Base-by-base conservation (phyloP, 495 filamentous ascomycete genomes). In the Aspergillus biplanus region DNA sequence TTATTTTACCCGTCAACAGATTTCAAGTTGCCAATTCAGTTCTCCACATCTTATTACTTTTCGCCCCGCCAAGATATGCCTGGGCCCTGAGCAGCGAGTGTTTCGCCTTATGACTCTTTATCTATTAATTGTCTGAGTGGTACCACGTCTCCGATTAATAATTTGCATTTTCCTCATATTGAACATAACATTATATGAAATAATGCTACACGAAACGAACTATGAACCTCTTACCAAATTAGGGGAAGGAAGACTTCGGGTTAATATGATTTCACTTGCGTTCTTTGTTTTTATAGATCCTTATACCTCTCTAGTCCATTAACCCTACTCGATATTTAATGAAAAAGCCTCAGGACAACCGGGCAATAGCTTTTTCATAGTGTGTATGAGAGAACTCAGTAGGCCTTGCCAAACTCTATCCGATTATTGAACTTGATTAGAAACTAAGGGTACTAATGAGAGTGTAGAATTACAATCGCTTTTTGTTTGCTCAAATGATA, bases 181-280 rank as follows among this genome's bases (percentile, higher is more conserved):
- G 13, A 8, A 31, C 5, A 18, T 50, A 27, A 6, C 27, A 50
- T 50, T 21, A 21, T 50, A 58, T 33, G 56, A 46, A n/a, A 47
- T 47, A 58, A 58, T 58, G 56, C 44, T 34, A 44, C 21, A 32
- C 35, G 56, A 32, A 58, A 58, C 47, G 37, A 58, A 34, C 35
- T 27, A 59, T 21, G 44, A 66, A 21, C 4, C 11, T 21, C 11
- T 3, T 50, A 31, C n/a, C 5, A 31, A 50, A 9, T 18, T 11
- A 8, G 16, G 7, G 15, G 21, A 27, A 27, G 21, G 21, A 27
- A 27, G 21, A 2, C 21, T 27, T 27, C 21, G 21, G 21, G 21
- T 27, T 27, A 2, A 27, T 27, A 27, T 27, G 21, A 27, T 27
- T 27, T 27, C 21, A 2, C 21, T 27, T 27, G 21, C 21, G 21